A percentile compares a stretch with the other conserved stretches of the same genome.
phyloP scores from a whole-genome alignment of 2,329 filamentous ascomycete genomes.

The Phaeophleospora eucalypticola region DNA sequence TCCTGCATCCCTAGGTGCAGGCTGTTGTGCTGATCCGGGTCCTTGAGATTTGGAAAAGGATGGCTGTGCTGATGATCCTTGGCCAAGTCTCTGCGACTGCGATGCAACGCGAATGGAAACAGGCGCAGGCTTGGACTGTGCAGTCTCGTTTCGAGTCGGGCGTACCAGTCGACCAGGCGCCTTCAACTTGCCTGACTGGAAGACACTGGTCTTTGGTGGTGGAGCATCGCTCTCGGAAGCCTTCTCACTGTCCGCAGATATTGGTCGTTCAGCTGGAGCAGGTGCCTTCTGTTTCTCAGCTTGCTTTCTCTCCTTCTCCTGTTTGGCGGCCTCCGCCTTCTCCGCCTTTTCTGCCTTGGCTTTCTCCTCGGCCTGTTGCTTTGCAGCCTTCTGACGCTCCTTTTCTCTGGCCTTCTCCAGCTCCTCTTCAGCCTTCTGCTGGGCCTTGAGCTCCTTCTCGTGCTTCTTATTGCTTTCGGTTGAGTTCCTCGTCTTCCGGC shows the following conservation, averaged over 20 bases:
- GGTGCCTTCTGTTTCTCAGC: conserved; percentile 13
- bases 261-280: conserved; percentile 21
- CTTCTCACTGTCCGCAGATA: conserved; percentile 34
- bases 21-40: not conserved
- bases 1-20: conserved; percentile 51
- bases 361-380: conserved; percentile 49
- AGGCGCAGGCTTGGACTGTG: conserved; percentile 64
- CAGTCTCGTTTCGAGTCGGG: conserved; percentile 44
- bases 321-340: conserved; percentile 33
- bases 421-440: conserved; percentile 58
- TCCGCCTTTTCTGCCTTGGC: conserved; percentile 37
- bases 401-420: conserved; percentile 66
- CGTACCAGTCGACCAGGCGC: conserved; percentile 32
- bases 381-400: conserved; percentile 63
- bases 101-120: conserved; percentile 66
- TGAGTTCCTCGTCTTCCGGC: conserved; percentile 54
- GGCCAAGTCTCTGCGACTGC: conserved; percentile 36
- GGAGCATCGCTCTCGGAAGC: conserved; percentile 50
- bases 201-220: conserved; percentile 46
- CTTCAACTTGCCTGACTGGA: conserved; percentile 36
- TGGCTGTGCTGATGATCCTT: conserved; percentile 14
- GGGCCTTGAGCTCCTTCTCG: conserved; percentile 60
- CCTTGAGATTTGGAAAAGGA: conserved; percentile 25
- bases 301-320: conserved; percentile 33
- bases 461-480: conserved; percentile 59